Conservation (phyloP, 225 moss, liverwort and hornwort genomes). For the Pleurozium schreberi region DNA sequence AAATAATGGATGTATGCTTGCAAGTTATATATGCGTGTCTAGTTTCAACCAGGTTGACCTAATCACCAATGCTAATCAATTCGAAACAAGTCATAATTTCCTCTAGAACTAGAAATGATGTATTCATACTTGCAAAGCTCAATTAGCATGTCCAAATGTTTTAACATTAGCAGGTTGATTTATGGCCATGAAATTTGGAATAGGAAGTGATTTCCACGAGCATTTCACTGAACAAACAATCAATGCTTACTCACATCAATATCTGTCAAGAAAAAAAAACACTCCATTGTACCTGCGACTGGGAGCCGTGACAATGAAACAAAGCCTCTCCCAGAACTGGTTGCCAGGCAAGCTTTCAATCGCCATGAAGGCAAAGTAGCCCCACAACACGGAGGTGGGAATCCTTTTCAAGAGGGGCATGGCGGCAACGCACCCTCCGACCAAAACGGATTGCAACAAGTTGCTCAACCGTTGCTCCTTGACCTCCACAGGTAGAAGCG, state of each 20-base stretch:
- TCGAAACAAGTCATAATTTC: not conserved
- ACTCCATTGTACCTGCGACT: constrained; percentile 26
- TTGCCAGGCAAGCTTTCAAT: constrained; percentile 69
- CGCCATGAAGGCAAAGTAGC: constrained; percentile 86
- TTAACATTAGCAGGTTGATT: not conserved
- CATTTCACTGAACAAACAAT: not conserved
- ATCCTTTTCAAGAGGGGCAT: constrained; percentile 56
- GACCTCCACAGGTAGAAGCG: constrained; percentile 54
- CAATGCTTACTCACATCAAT: no score
- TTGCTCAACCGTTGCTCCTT: constrained; percentile 80
- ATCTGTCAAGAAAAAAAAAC: not conserved
- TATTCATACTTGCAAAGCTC: not conserved
- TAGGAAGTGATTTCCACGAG: not conserved
- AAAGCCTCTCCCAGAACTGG: constrained; percentile 77
- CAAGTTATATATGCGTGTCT: not conserved
- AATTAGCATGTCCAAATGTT: not conserved
- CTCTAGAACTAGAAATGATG: not conserved
- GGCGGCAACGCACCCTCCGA: constrained; percentile 49
- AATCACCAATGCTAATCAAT: not conserved
- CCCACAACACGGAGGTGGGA: constrained; percentile 69
- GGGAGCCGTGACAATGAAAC: constrained; percentile 35
- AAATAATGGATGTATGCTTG: not conserved
- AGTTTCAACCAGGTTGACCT: not conserved
- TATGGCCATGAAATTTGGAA: not conserved
- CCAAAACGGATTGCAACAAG: constrained; percentile 54